These are phyloP conservation scores for Wickerhamomyces sydowiorum DNA, from an alignment of 805 yeast species.

Conservation along the genomic window DNA sequence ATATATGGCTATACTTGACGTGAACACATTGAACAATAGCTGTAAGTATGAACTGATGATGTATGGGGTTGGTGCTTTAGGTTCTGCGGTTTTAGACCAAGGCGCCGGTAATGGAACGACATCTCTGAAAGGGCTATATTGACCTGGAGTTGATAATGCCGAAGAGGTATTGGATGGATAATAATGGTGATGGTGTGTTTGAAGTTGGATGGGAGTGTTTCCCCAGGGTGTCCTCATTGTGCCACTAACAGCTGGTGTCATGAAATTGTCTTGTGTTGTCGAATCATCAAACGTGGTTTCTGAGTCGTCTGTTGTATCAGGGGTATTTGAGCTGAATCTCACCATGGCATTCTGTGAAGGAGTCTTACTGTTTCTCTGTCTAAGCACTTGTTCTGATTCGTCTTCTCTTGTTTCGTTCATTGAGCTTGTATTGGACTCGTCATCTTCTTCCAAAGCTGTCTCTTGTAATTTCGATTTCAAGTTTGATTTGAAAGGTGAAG, in stretches of 20 bases:
- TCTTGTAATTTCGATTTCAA: background rate
- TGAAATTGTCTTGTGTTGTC: background rate
- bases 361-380: background rate
- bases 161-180: conserved; percentile 13
- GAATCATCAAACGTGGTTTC: background rate
- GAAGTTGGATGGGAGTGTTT: conserved; percentile 20
- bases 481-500: background rate
- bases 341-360: background rate
- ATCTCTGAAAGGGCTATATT: conserved; percentile 1
- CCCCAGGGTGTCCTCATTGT: conserved; percentile 4
- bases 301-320: background rate
- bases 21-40: conserved; percentile 41
- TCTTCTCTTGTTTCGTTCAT: background rate
- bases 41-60: conserved; percentile 58
- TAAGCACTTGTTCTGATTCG: background rate
- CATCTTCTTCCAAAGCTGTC: background rate
- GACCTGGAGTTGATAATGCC: background rate
- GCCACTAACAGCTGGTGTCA: background rate
- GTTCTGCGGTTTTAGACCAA: conserved; percentile 48
- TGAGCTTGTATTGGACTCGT: background rate
- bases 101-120: conserved; percentile 45
- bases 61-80: conserved; percentile 50
- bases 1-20: conserved; percentile 38
- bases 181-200: conserved; percentile 44
- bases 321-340: background rate